Evolutionary conservation across 192 early-diverging fungal species (phyloP).

Genomic region (Umbelopsis ramanniana): DNA sequence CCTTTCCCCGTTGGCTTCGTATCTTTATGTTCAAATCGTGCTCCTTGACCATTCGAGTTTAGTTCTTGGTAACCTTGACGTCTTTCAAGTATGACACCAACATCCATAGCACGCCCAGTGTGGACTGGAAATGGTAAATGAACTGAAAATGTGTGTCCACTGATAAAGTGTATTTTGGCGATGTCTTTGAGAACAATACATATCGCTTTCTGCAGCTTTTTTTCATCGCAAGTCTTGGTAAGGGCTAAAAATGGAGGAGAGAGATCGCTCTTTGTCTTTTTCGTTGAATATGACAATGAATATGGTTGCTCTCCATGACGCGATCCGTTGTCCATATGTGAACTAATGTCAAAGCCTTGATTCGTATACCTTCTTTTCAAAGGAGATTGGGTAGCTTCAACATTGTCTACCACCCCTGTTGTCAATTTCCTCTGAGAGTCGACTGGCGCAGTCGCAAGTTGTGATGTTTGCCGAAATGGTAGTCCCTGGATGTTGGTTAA

Average conservation of each 20-base stretch:
- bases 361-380: neutral
- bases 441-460: neutral
- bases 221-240: neutral
- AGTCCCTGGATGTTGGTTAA: neutral
- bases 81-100: constrained; percentile 4
- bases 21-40: constrained; percentile 1
- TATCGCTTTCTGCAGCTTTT: constrained; percentile 5
- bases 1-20: neutral
- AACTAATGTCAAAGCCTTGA: neutral
- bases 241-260: neutral
- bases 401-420: neutral
- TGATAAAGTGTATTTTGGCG: constrained; percentile 8
- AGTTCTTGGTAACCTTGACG: neutral
- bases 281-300: constrained; percentile 6
- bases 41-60: no score
- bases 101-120: constrained; percentile 16
- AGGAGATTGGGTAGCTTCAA: neutral
- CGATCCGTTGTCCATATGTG: neutral
- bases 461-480: constrained; percentile 9
- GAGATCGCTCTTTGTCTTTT: constrained; percentile 8
- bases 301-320: constrained; percentile 1
- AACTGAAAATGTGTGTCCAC: constrained; percentile 6
- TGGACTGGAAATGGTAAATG: constrained; percentile 15
- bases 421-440: constrained; percentile 3
- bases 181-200: constrained; percentile 20